A percentile compares a stretch with the other conserved stretches of the same genome.
Conservation (phyloP, 768 basidiomycete species). For the Pilatotrama ljubarskyi region DNA sequence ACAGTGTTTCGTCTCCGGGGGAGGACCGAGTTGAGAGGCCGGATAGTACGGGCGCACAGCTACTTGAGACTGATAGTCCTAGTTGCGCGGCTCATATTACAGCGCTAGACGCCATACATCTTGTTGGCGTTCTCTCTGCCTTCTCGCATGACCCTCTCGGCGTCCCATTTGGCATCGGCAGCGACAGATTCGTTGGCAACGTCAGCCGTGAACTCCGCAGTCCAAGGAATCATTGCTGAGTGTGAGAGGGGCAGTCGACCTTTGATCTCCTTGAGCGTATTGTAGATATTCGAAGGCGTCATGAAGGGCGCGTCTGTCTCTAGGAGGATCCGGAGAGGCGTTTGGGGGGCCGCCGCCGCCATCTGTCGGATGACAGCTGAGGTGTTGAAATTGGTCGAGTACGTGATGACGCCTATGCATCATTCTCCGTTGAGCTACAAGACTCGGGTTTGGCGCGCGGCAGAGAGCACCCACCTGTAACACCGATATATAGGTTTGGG, state of each 20-base stretch:
- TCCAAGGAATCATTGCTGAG: conserved; percentile 84
- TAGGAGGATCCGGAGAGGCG: conserved; percentile 47
- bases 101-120: conserved; percentile 52
- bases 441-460: conserved; percentile 36
- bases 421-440: conserved; percentile 69
- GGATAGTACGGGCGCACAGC: no score
- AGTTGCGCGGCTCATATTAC: no score
- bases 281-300: conserved; percentile 76
- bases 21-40: no score
- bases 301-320: conserved; percentile 91
- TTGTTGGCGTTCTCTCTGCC: conserved; percentile 63
- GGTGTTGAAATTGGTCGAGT: conserved; percentile 73
- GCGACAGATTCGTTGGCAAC: conserved; percentile 39
- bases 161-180: conserved; percentile 39
- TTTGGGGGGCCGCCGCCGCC: conserved; percentile 22
- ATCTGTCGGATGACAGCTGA: conserved; percentile 58
- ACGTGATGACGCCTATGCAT: conserved; percentile 72
- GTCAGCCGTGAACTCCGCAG: conserved; percentile 69
- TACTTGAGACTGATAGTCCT: no score
- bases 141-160: conserved; percentile 57
- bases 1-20: no score
- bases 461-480: conserved; percentile 54
- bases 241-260: conserved; percentile 70
- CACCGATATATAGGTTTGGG: conserved; percentile 79
- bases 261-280: conserved; percentile 48